phyloP scores from a whole-genome alignment of 345 rosid species.

The Rhizophora apiculata region DNA sequence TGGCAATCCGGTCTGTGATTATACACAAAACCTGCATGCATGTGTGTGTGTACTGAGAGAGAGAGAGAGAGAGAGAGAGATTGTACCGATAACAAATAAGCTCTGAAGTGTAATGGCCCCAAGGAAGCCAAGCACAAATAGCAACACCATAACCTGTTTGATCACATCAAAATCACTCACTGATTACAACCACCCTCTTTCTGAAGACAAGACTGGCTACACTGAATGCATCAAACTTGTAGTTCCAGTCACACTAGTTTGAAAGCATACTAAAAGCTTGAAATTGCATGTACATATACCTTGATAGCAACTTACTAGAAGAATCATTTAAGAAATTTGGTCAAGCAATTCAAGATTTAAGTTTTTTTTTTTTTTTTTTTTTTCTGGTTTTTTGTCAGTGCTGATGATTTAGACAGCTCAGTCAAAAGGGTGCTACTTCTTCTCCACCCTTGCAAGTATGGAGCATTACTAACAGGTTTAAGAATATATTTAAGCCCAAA shows the following conservation, averaged over 20 bases:
- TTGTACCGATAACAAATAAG: slow-evolving; percentile 57
- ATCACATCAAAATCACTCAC: slow-evolving; percentile 17
- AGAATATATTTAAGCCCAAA: no score
- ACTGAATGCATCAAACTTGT: not conserved
- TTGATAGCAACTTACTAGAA: not conserved
- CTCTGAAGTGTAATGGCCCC: slow-evolving; percentile 62
- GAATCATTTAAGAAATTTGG: not conserved
- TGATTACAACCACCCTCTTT: not conserved
- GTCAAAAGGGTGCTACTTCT: not conserved
- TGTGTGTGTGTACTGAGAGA: not conserved
- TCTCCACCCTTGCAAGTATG: not conserved
- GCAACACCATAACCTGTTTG: slow-evolving; percentile 52
- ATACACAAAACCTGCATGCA: no score
- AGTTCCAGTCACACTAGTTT: slow-evolving; percentile 4
- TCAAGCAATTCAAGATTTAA: not conserved
- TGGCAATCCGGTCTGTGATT: no score
- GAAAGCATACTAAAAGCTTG: not conserved
- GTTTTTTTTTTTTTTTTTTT: no score
- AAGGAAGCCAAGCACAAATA: slow-evolving; percentile 50
- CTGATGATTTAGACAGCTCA: not conserved
- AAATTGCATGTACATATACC: not conserved
- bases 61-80: slow-evolving; percentile 32
- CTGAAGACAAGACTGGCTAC: not conserved
- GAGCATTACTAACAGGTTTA: no score
- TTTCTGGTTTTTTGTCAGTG: not conserved